These are phyloP conservation scores for Calocera cornea DNA, from an alignment of 768 basidiomycete species.

Conservation along the genomic window DNA sequence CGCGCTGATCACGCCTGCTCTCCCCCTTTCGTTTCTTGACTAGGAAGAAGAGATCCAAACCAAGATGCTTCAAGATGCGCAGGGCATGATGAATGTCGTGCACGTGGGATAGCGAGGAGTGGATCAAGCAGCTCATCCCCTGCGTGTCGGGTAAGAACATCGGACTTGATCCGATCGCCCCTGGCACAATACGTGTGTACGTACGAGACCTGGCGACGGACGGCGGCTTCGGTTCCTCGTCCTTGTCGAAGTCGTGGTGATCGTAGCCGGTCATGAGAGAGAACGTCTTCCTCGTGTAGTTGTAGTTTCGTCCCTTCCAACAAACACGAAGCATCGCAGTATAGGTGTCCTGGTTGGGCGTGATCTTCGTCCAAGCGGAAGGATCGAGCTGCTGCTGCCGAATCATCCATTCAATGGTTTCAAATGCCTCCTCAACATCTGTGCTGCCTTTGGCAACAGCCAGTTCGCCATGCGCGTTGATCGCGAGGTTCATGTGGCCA, in stretches of 20 bases:
- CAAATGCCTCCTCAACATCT: conserved; percentile 36
- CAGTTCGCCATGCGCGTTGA: conserved; percentile 37
- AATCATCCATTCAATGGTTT: conserved; percentile 52
- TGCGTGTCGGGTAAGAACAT: conserved; percentile 36
- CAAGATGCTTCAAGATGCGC: conserved; percentile 41
- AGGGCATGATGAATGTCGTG: conserved; percentile 46
- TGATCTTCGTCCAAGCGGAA: conserved; percentile 34
- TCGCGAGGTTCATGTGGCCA: conserved; percentile 45
- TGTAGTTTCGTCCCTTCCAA: conserved; percentile 53
- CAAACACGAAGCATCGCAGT: conserved; percentile 51
- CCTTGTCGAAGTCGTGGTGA: conserved; percentile 14
- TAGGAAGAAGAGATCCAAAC: conserved; percentile 20
- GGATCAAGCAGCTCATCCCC: conserved; percentile 42
- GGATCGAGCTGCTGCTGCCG: conserved; percentile 27
- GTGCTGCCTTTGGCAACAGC: conserved; percentile 20
- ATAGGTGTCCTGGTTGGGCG: conserved; percentile 40
- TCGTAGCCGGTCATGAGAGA: conserved; percentile 58
- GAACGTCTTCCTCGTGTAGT: conserved; percentile 40
- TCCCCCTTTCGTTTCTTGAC: background rate
- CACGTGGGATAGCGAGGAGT: conserved; percentile 41
- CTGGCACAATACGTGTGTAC: no score
- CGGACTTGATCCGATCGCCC: no score
- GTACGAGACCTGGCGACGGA: conserved; percentile 26
- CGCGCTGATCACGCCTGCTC: background rate
- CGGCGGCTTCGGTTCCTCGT: conserved; percentile 22